Percentiles rank a stretch among this genome's conserved stretches.
These are phyloP conservation scores for Fusarium agapanthi DNA, from an alignment of 2,329 filamentous ascomycete genomes.

Conservation along the genomic window DNA sequence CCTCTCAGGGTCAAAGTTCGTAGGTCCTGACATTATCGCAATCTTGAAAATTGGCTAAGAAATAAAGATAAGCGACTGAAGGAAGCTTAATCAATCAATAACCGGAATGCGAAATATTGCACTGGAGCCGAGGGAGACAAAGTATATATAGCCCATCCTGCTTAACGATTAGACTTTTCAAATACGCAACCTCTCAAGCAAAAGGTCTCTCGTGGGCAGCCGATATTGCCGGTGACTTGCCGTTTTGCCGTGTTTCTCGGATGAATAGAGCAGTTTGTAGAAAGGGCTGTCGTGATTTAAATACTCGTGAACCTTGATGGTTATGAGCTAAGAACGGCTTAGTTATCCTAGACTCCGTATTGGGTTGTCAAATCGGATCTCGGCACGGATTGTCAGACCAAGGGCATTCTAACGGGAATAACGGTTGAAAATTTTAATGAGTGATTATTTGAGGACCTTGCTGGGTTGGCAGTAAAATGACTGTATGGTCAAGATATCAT, in stretches of 20 bases:
- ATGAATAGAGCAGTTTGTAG: neutral
- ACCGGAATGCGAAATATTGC: neutral
- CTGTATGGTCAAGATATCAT: accelerated
- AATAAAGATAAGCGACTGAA: neutral
- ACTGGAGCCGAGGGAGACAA: neutral
- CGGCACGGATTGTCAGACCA: neutral
- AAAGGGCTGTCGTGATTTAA: neutral
- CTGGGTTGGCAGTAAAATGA: neutral
- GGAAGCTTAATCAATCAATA: neutral
- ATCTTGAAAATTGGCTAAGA: too few relatives aligned
- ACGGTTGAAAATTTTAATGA: neutral
- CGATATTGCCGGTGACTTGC: neutral
- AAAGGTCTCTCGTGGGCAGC: neutral
- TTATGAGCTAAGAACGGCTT: neutral
- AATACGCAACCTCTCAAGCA: neutral
- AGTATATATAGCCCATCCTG: neutral
- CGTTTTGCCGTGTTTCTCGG: neutral
- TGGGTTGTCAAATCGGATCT: neutral
- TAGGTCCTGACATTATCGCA: neutral
- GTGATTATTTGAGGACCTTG: neutral
- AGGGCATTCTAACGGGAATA: neutral
- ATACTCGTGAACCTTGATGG: neutral
- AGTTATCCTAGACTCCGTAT: neutral
- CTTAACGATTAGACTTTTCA: neutral
- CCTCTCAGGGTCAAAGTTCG: neutral